These are phyloP conservation scores for Datura wrightii DNA, from an alignment of 257 asterid species.

Conservation along the genomic window DNA sequence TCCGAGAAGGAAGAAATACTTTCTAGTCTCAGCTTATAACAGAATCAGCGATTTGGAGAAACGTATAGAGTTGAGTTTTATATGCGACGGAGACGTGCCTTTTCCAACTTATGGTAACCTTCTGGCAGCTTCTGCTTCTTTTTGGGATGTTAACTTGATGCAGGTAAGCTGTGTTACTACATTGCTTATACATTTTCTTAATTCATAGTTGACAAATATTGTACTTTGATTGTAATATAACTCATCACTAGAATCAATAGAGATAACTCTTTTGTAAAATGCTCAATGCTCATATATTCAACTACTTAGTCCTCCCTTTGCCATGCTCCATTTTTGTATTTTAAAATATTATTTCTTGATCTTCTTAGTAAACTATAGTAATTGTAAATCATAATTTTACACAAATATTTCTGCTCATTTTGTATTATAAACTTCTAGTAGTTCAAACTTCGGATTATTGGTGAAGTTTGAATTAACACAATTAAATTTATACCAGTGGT, in stretches of 20 bases:
- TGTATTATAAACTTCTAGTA: neutral
- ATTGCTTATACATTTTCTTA: neutral
- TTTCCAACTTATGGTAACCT: neutral
- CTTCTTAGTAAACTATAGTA: neutral
- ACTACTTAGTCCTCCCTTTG: neutral
- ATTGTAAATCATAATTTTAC: neutral
- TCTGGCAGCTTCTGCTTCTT: no score
- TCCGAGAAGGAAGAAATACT: conserved; percentile 45
- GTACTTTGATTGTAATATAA: conserved; percentile 16
- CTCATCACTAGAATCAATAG: conserved; percentile 12
- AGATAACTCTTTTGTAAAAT: conserved; percentile 5
- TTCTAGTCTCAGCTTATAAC: conserved; percentile 33
- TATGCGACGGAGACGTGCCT: neutral
- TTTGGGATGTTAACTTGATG: neutral
- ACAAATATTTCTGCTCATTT: neutral
- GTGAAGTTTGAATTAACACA: neutral
- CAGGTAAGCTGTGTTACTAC: conserved; percentile 23
- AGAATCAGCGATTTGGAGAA: neutral
- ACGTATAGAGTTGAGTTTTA: neutral
- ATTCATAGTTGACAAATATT: neutral
- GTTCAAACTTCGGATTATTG: neutral
- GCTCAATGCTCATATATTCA: neutral
- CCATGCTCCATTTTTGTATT: neutral
- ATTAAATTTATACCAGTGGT: neutral
- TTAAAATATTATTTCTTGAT: neutral